Evolutionary conservation across 345 rosid species (phyloP).

Genomic region (Eucalyptus victrix): DNA sequence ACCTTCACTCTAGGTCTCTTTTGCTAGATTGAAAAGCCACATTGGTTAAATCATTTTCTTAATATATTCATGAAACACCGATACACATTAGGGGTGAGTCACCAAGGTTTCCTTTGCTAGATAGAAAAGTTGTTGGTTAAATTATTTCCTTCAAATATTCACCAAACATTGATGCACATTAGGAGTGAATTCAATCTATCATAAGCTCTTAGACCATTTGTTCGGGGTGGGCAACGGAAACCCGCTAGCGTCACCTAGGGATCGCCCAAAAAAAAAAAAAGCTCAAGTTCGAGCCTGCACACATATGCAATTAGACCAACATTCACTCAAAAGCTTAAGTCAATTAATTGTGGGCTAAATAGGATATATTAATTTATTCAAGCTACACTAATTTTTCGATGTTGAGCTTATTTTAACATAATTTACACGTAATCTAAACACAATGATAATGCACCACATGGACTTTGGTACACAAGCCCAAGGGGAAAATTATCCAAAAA

Average conservation of each 20-base stretch:
- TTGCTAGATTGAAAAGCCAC: rapidly evolving
- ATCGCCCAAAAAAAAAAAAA: too few species aligned
- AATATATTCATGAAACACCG: rapidly evolving
- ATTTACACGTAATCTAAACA: not conserved
- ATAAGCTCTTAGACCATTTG: not conserved
- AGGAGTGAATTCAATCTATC: not conserved
- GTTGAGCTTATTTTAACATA: not conserved
- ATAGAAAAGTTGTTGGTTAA: not conserved
- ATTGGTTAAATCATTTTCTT: not conserved
- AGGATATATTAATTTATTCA: not conserved
- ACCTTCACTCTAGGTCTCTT: not conserved
- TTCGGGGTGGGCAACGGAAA: rapidly evolving
- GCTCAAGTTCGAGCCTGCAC: not conserved
- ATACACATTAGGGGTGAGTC: not conserved
- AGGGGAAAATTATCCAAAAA: not conserved
- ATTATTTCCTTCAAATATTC: not conserved
- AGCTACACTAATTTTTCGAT: not conserved
- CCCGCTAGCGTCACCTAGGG: not conserved
- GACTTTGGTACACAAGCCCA: not conserved
- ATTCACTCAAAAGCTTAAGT: too few species aligned
- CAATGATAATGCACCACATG: not conserved
- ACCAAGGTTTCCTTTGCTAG: not conserved
- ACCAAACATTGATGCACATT: not conserved
- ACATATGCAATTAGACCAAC: too few species aligned
- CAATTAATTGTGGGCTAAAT: not conserved